Percentiles rank a stretch among this genome's conserved stretches.
Conservation (phyloP, 2,329 filamentous ascomycete genomes). For the Fusarium veterinarium region DNA sequence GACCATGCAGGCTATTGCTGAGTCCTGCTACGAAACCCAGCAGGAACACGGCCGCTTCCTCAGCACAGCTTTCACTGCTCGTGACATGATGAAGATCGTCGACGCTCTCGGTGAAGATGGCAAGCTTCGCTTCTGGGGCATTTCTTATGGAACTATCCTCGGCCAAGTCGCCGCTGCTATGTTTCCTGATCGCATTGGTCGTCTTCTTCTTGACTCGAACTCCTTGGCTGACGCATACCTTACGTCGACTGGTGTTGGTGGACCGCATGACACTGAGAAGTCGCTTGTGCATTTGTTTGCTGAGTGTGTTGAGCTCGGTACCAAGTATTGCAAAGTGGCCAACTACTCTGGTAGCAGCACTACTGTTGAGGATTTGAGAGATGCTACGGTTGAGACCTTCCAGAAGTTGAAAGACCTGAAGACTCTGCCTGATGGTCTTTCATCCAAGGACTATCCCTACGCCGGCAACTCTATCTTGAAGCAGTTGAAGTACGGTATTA, state of each 20-base stretch:
- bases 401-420: constrained; percentile 13
- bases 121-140: constrained; percentile 51
- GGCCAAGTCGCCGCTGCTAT: constrained; percentile 37
- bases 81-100: constrained; percentile 55
- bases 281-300: constrained; percentile 20
- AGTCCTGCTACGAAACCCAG: constrained; percentile 43
- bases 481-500: constrained; percentile 14
- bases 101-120: constrained; percentile 53
- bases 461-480: constrained; percentile 22
- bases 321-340: constrained; percentile 22
- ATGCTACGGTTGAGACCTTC: not conserved
- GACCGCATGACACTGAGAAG: constrained; percentile 23
- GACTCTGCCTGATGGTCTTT: constrained; percentile 5
- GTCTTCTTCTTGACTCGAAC: constrained; percentile 40
- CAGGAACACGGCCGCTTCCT: constrained; percentile 45
- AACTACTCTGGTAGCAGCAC: constrained; percentile 28
- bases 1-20: not conserved
- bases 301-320: constrained; percentile 28
- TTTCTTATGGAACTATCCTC: constrained; percentile 40
- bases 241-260: constrained; percentile 13
- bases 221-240: constrained; percentile 28
- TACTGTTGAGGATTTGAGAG: constrained; percentile 13
- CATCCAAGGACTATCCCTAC: not conserved
- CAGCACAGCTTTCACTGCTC: constrained; percentile 51
- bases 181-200: constrained; percentile 39